Evolutionary conservation across 2,329 filamentous ascomycete species (phyloP), one percentile per base, ranked within the genome.

Genomic region (Magnaporthiopsis poae): DNA sequence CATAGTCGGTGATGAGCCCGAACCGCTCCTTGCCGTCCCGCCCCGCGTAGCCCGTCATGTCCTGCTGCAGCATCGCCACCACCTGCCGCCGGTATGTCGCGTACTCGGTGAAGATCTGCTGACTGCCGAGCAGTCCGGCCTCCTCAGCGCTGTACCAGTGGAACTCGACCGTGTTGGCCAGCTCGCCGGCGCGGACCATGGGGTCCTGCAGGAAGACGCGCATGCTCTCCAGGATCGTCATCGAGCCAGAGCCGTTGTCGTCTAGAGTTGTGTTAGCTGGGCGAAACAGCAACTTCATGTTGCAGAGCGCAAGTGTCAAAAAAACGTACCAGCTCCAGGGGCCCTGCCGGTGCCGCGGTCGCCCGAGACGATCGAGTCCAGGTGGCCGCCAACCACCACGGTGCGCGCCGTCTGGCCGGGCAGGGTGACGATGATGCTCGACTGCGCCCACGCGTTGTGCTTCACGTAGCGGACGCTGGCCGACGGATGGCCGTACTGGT

Each of bases 11-110:
- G 73, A 98, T 96, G 65, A 98, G 91, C 61, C 94, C 94, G 4
- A 98, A 90, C 61, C 88, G 89, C 81, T 97, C 94, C 5, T 94
- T 90, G 33, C 95, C 80, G 0, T 92, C 96, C 73, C 88, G 88
- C 75, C 92, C 87, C 5, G 92, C 85, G 75, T 90, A 97, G 25
- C 94, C 94, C 1, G 92, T 96, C 94, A 98, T 98, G 77, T 98
- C 94, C 78, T 98, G 94, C 80, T 98, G 94, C 66, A 98, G 85
- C 95, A 98, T 98, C 52, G 94, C 94, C 79, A 94, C 96, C 76
- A 98, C 84, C 70, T 94, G 87, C 33, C 88, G 85, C 39, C 84
- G 83, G 27, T 85, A 78, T 75, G 88, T 86, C 77, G 90, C 88
- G 74, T 98, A 98, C 11, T 85, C 80, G 65, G 85, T 83, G 81